Base-by-base conservation (phyloP, 257 asterid species). In the Osmanthus fragrans region DNA sequence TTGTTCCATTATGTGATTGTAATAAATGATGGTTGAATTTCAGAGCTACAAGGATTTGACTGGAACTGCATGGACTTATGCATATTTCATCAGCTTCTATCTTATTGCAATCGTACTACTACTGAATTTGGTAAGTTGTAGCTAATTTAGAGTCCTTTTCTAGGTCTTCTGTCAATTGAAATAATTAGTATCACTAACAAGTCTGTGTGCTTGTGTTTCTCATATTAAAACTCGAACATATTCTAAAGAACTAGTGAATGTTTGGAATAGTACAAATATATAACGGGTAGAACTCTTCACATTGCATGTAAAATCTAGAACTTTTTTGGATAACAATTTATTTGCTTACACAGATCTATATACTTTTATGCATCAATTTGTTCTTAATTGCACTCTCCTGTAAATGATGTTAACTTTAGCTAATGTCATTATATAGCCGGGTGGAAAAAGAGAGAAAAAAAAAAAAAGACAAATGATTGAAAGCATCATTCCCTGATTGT, bases 41-140 rank as follows among this genome's bases (percentile, higher is more conserved):
- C 97, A 96, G 98, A 93, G 98, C 90, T 96, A 96, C 91, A 84
- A 79, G 92, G 91, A 79, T 42, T 86, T 96, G 86, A 89, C 92
- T 73, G 97, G 97, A 75, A 92, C 96, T 63, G 73, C 80, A 67
- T 96, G 99, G 99, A 76, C 86, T 73, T 88, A 88, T 74, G 82
- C 67, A 80, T 96, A 93, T 91, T 96, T 96, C 84, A 80, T 93
- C 91, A 96, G 99, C 94, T 96, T 89, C 97, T 93, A 93, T 85
- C 94, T 93, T 71, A 86, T 96, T 72, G 82, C 98, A 13, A 80
- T 93, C 83, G 83, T 96, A 81, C 91, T 92, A 82, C 97, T 96
- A 30, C 67, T 96, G 84, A 96, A 96, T 82, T 87, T 96, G 97
- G 99, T 96, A 84, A 83, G 96, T 77, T 32, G 4, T n/a, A 63